Evolutionary conservation across 768 basidiomycete genomes (phyloP), one percentile per base, ranked within the genome.

Genomic region (Xanthoconium stramineum): DNA sequence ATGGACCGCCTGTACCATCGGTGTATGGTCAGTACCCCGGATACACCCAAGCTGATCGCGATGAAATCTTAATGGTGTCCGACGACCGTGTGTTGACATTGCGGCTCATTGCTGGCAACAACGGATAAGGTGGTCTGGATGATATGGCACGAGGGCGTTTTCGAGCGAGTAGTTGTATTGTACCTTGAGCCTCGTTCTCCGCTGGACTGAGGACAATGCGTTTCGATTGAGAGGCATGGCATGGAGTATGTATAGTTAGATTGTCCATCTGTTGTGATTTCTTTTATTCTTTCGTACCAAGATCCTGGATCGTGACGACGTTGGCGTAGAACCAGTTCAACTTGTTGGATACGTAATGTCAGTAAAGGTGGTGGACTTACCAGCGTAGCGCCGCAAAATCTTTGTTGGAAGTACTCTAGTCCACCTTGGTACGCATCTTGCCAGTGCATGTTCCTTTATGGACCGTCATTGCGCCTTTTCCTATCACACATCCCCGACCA

Each of bases 31-130:
- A 76, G 58, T 76, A 76, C 53, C 65, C 72, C n/a, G 73, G 77
- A 39, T 71, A 78, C 57, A 75, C 76, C 42, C 81, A 83, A 64
- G 75, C 78, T 12, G 85, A 80, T 13, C 80, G 89, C 29, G 88
- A 91, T 57, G 93, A 97, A 72, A 92, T 97, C 67, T 75, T 96
- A 59, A 84, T 95, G 72, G 89, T 92, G 36, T 92, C 90, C 5
- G 94, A 95, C 62, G 94, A 96, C 72, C 83, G 88, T 35, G 85
- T 94, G 56, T 74, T 93, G 66, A 80, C 85, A 42, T 71, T 94
- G 52, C 83, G 85, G 47, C 75, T 86, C 59, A 72, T 77, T 55
- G 68, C 74, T 15, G 58, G 60, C 36, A 57, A 57, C 29, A 61
- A 64, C 37, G 46, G 52, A 57, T 64, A 17, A 52, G 38, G 33